Conservation (phyloP, 306 rosid species). For the Cucumis melo region DNA sequence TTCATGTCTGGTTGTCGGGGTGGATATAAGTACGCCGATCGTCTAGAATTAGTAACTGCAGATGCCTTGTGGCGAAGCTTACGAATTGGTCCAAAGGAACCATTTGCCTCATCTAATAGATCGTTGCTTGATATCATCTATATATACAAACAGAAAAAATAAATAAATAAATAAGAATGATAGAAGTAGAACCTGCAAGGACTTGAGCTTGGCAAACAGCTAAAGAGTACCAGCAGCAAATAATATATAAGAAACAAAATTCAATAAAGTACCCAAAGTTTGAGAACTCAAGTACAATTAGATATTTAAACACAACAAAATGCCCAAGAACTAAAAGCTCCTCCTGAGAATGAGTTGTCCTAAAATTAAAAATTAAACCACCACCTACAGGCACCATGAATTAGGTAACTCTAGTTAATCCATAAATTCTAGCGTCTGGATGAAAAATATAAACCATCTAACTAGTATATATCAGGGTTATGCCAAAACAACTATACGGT, state of each 20-base stretch:
- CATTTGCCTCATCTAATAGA: constrained; percentile 34
- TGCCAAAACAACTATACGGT: background rate
- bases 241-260: background rate
- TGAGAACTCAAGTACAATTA: background rate
- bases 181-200: background rate
- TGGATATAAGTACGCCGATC: constrained; percentile 24
- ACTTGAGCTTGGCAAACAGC: background rate
- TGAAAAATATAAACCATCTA: background rate
- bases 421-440: background rate
- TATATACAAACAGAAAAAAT: background rate
- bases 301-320: background rate
- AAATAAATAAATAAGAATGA: background rate
- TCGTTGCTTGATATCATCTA: constrained; percentile 39
- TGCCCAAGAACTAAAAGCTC: background rate
- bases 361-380: background rate
- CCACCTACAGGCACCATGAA: background rate
- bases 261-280: background rate
- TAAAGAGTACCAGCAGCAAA: background rate
- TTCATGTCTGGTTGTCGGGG: constrained; percentile 12
- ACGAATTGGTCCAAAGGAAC: constrained; percentile 72
- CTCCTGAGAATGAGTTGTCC: background rate
- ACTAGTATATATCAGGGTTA: background rate
- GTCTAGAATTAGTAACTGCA: constrained; percentile 31
- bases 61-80: constrained; percentile 32
- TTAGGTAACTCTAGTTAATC: background rate